These are phyloP conservation scores for Naganishia cerealis DNA, from an alignment of 1,284 basidiomycete genomes.

Conservation along the genomic window DNA sequence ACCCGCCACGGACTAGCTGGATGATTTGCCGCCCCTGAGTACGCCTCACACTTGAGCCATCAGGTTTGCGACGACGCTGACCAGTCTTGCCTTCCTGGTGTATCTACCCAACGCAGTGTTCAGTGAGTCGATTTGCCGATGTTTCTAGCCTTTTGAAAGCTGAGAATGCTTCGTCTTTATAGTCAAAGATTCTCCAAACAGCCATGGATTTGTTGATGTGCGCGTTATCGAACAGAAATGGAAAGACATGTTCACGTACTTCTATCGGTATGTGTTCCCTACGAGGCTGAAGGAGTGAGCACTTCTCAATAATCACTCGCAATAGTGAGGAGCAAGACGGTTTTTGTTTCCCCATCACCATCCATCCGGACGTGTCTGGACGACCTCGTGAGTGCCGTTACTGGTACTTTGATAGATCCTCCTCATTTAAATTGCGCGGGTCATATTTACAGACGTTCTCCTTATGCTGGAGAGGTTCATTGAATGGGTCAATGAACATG, in stretches of 20 bases:
- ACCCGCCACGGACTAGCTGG: slow-evolving; percentile 55
- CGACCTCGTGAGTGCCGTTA: slow-evolving; percentile 42
- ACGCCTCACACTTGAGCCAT: not conserved
- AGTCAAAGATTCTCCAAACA: slow-evolving; percentile 65
- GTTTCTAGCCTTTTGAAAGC: not conserved
- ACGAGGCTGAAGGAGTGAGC: not conserved
- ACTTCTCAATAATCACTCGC: not conserved
- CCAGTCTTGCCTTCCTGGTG: not conserved
- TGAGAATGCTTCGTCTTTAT: slow-evolving; percentile 38
- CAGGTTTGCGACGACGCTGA: not conserved
- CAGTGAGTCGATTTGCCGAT: slow-evolving; percentile 17
- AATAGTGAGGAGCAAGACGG: slow-evolving; percentile 61
- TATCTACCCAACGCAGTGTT: slow-evolving; percentile 26
- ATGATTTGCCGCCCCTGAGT: slow-evolving; percentile 56
- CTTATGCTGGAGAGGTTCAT: slow-evolving; percentile 78
- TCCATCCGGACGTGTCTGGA: slow-evolving; percentile 73
- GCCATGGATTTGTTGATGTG: slow-evolving; percentile 71
- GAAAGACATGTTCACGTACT: slow-evolving; percentile 73
- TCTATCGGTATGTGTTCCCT: slow-evolving; percentile 53
- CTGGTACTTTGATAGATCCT: not conserved
- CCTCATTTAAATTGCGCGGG: not conserved
- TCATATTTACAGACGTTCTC: slow-evolving; percentile 57
- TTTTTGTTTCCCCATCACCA: slow-evolving; percentile 73
- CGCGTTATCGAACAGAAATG: slow-evolving; percentile 70
- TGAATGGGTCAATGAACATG: slow-evolving; percentile 72